Percentiles rank a stretch among this genome's conserved stretches.
Conservation (phyloP, 2,329 filamentous ascomycete species). For the Fusarium sp. region DNA sequence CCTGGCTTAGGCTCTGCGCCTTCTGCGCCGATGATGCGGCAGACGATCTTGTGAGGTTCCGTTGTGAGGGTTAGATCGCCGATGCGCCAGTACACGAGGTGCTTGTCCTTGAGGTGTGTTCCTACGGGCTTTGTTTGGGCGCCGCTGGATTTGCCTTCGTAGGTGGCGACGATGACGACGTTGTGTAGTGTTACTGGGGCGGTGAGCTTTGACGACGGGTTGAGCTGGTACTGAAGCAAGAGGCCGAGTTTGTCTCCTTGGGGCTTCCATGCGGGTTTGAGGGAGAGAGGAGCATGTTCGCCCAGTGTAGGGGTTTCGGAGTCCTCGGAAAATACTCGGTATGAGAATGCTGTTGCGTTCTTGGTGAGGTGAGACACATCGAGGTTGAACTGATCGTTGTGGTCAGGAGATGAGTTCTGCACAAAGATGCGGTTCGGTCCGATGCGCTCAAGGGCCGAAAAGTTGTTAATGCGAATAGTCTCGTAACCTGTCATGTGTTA, state of each 20-base stretch:
- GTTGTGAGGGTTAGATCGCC: constrained; percentile 76
- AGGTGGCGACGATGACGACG: constrained; percentile 75
- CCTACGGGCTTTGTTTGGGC: constrained; percentile 83
- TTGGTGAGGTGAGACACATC: constrained; percentile 77
- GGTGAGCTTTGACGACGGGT: constrained; percentile 68
- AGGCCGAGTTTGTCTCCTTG: constrained; percentile 87
- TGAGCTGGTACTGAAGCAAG: constrained; percentile 84
- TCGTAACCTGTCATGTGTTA: constrained; percentile 59
- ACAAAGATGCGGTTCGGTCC: constrained; percentile 94
- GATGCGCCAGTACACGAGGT: constrained; percentile 82
- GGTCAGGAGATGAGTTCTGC: constrained; percentile 69
- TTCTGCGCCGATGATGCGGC: constrained; percentile 79
- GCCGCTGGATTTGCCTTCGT: constrained; percentile 73
- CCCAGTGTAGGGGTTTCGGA: constrained; percentile 55
- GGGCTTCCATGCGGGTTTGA: constrained; percentile 83
- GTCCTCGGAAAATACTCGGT: constrained; percentile 81
- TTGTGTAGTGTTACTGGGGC: constrained; percentile 68
- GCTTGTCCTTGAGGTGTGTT: constrained; percentile 81
- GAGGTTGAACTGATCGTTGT: constrained; percentile 82
- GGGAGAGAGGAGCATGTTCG: constrained; percentile 74
- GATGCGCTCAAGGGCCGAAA: constrained; percentile 86
- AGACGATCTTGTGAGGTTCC: constrained; percentile 80
- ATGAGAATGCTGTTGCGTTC: constrained; percentile 88
- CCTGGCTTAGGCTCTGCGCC: constrained; percentile 76
- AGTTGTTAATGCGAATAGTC: constrained; percentile 87